Evolutionary conservation across 139 green algal genomes (phyloP), one percentile per base, ranked within the genome.

Genomic region (Yamagishiella unicocca): DNA sequence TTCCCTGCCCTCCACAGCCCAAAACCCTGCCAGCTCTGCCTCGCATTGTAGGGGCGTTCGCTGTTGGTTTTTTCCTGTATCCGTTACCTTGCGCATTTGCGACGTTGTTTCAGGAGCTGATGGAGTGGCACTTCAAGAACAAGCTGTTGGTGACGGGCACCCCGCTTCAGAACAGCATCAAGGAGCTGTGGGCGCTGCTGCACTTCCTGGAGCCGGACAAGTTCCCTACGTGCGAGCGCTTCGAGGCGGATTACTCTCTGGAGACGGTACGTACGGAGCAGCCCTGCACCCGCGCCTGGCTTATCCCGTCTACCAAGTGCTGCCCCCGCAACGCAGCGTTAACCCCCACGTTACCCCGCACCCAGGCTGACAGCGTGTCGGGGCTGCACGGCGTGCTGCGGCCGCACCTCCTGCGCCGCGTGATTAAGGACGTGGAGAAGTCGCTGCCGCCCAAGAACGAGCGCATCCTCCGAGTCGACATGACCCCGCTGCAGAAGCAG

Each of bases 341-440:
- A n/a, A n/a, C n/a, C 66, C 31, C 37, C 70, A 5, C 54, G 10
- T 27, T 40, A 38, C 40, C 21, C 70, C 14, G 10, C 43, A 19
- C 46, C 0, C 91, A 96, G 90, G 66, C 93, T 2, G 89, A 94
- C 54, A 89, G 91, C 29, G 90, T 97, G 88, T 85, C 85, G 4
- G 71, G 88, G 33, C 94, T 99, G 89, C 97, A 99, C 88, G 87
- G 86, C 10, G 93, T 94, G 77, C 93, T 99, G 73, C 78, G 88
- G 33, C 96, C 96, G 24, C 95, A 98, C 92, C 91, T 99, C 71
- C 93, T 99, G 72, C 93, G 96, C 42, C 93, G 97, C n/a, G 93
- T 98, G 45, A 99, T 99, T 90, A 98, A 98, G 92, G 96, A 98
- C 54, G 96, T 99, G 31, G 96, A 99, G 90, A 93, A 94, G 82